Evolutionary conservation across 768 basidiomycete species (phyloP).

Genomic region (Suillus tomentosus): DNA sequence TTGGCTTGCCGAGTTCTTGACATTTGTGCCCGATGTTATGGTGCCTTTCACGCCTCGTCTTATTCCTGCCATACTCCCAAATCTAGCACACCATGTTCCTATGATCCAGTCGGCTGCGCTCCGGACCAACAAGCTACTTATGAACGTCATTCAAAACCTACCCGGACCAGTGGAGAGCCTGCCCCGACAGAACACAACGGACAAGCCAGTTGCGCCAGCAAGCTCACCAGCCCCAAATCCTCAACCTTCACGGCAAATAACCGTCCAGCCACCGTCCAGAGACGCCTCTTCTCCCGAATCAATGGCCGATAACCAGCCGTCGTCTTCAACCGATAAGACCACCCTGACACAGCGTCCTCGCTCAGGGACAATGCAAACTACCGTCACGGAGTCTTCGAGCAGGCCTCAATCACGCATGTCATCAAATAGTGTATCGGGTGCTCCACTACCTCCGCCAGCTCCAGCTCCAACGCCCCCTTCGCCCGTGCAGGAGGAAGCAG

Average conservation of each 20-base stretch:
- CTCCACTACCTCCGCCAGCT: conserved; percentile 34
- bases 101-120: conserved; percentile 88
- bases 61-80: conserved; percentile 90
- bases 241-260: conserved; percentile 52
- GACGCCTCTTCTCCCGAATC: conserved; percentile 54
- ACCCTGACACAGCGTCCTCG: conserved; percentile 33
- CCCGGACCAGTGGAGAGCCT: conserved; percentile 66
- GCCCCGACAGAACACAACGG: conserved; percentile 24
- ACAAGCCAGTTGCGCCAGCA: conserved; percentile 39
- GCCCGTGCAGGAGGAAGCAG: conserved; percentile 50
- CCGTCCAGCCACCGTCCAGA: conserved; percentile 44
- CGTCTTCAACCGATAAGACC: conserved; percentile 38
- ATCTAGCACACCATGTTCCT: conserved; percentile 87
- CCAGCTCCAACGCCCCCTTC: conserved; percentile 32
- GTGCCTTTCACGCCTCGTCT: conserved; percentile 93
- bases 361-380: conserved; percentile 23
- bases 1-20: conserved; percentile 91
- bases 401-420: conserved; percentile 68
- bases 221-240: conserved; percentile 60
- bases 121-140: conserved; percentile 83
- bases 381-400: conserved; percentile 41
- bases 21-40: conserved; percentile 88
- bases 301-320: conserved; percentile 33
- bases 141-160: conserved; percentile 81
- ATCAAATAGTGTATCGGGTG: conserved; percentile 41